Percentiles rank a stretch among this genome's conserved stretches.
Evolutionary conservation across 106 monocot genomes (phyloP).

Genomic region (Iris macrosiphon): DNA sequence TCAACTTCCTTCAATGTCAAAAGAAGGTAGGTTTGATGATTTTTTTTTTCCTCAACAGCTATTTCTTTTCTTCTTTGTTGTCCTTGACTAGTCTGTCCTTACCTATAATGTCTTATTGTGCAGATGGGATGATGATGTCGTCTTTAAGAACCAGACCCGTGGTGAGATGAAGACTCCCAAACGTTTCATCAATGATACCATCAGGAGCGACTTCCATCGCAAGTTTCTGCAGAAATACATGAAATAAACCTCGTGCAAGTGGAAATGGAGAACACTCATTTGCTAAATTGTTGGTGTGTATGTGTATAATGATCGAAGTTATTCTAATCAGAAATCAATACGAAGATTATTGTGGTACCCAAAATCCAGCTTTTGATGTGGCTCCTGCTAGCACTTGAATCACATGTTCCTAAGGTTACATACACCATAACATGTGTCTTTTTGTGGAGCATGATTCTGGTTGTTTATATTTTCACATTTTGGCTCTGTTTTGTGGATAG

Average conservation of each 20-base stretch:
- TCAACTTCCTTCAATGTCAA: slow-evolving; percentile 78
- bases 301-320: slow-evolving; percentile 3
- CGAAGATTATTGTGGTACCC: no score
- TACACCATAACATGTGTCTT: no score
- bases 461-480: no score
- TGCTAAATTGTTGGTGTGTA: no score
- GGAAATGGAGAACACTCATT: no score
- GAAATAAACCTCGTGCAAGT: slow-evolving; percentile 66
- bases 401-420: no score
- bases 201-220: slow-evolving; percentile 88
- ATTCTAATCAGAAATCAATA: no score
- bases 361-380: no score
- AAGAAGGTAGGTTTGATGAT: slow-evolving; percentile 73
- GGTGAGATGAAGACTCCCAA: slow-evolving; percentile 84
- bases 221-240: slow-evolving; percentile 97
- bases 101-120: neutral
- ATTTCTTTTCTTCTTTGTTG: neutral
- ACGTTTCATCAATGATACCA: slow-evolving; percentile 95
- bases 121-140: slow-evolving; percentile 98
- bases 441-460: no score
- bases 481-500: no score
- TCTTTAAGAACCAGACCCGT: slow-evolving; percentile 92
- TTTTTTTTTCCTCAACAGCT: no score
- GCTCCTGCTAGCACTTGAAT: no score
- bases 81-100: neutral